Conservation (phyloP, 75 land plant genomes). For the Pinus tabuliformis region DNA sequence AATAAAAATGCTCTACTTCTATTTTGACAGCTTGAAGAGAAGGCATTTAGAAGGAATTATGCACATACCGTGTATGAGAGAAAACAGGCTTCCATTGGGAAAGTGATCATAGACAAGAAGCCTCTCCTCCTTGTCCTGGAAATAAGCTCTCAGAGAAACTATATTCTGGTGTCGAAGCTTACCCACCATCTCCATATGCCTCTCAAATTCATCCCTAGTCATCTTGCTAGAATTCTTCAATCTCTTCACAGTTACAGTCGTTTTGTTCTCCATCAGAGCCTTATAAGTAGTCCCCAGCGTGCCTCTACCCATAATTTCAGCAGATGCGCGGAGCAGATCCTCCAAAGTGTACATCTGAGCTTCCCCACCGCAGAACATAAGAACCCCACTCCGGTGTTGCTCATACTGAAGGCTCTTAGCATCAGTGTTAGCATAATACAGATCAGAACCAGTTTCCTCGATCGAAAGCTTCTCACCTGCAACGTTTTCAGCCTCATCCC, state of each 20-base stretch:
- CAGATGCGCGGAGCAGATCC: conserved; percentile 78
- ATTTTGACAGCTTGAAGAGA: not conserved
- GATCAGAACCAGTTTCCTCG: not conserved
- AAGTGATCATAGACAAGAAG: conserved; percentile 74
- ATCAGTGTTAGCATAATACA: not conserved
- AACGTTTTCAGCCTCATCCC: not conserved
- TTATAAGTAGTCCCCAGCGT: conserved; percentile 83
- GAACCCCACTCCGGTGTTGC: conserved; percentile 23
- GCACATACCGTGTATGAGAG: conserved; percentile 71
- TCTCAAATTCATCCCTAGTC: conserved; percentile 53
- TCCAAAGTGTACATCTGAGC: conserved; percentile 55
- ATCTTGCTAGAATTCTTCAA: conserved; percentile 43
- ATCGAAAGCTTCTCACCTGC: not conserved
- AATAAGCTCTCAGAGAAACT: conserved; percentile 78
- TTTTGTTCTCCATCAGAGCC: conserved; percentile 78
- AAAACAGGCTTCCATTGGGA: conserved; percentile 82
- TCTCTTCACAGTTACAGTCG: conserved; percentile 77
- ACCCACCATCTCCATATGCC: conserved; percentile 55
- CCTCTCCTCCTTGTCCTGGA: conserved; percentile 86
- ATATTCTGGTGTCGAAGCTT: conserved; percentile 63
- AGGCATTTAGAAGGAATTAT: not conserved
- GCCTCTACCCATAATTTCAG: conserved; percentile 84
- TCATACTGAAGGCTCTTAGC: not conserved
- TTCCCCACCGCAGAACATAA: conserved; percentile 60
- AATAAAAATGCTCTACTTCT: not conserved